Evolutionary conservation across 2,329 filamentous ascomycete genomes (phyloP).

Genomic region (Diaporthe destruens): DNA sequence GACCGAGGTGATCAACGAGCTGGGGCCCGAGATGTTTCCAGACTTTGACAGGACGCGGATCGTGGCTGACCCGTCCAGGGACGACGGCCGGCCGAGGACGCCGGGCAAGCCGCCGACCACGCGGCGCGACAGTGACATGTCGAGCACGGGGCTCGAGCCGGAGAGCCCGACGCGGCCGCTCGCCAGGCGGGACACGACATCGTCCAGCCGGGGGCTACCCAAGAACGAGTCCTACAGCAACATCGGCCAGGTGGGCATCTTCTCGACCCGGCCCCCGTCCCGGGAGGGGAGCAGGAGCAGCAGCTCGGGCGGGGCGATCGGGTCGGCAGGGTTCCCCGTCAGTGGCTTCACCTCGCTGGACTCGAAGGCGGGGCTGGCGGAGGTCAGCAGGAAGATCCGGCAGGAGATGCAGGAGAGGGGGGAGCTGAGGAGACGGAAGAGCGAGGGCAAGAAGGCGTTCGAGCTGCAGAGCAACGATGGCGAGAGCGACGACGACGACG

Average conservation of each 20-base stretch:
- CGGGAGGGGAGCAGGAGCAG: conserved; percentile 80
- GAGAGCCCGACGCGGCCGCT: conserved; percentile 51
- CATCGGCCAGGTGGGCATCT: conserved; percentile 87
- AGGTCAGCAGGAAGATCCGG: conserved; percentile 86
- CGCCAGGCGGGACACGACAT: conserved; percentile 64
- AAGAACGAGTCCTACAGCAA: conserved; percentile 96
- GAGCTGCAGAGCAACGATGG: conserved; percentile 52
- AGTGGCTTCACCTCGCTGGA: conserved; percentile 77
- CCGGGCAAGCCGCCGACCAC: conserved; percentile 45
- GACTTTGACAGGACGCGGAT: conserved; percentile 88
- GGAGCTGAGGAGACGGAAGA: conserved; percentile 69
- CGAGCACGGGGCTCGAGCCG: conserved; percentile 53
- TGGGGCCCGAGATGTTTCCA: conserved; percentile 96
- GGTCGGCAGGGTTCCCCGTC: conserved; percentile 73
- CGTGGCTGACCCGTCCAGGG: conserved; percentile 66
- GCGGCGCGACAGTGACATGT: conserved; percentile 64
- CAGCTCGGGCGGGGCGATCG: conserved; percentile 73
- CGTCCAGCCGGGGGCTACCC: conserved; percentile 70
- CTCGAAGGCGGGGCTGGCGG: conserved; percentile 79
- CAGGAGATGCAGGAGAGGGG: conserved; percentile 87
- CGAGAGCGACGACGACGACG: conserved; percentile 58
- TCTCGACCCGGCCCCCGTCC: conserved; percentile 88
- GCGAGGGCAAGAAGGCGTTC: conserved; percentile 54
- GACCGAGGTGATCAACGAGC: conserved; percentile 91
- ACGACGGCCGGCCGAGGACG: conserved; percentile 49